phyloP scores from a whole-genome alignment of 2,329 filamentous ascomycete genomes.

The Ophiobolus disseminans region DNA sequence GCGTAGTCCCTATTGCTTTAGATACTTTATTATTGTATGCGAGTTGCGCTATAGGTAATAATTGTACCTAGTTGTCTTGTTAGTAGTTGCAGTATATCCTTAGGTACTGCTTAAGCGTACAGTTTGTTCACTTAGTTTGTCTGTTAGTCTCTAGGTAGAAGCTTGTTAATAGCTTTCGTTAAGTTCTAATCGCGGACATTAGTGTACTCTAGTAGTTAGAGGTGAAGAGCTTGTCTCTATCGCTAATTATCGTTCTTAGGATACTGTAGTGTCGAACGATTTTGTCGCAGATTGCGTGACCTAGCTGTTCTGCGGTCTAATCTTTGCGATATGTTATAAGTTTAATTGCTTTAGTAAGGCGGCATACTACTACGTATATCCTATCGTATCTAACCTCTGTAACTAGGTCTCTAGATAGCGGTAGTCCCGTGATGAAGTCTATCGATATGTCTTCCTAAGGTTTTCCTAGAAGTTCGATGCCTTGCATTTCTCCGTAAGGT shows the following conservation, averaged over 20 bases:
- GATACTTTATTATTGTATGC: too few species aligned
- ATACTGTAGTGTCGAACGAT: background rate
- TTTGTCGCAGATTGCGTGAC: background rate
- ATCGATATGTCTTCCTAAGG: conserved; percentile 13
- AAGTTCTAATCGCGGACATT: too few species aligned
- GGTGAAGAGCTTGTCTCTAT: background rate
- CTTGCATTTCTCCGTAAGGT: conserved; percentile 10
- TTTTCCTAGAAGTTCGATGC: conserved; percentile 5
- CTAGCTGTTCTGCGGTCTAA: background rate
- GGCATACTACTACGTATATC: conserved; percentile 5
- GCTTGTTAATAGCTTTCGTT: too few species aligned
- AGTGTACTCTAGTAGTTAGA: background rate
- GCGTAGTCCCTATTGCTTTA: too few species aligned
- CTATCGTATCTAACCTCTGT: conserved; percentile 1
- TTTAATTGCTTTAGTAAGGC: conserved; percentile 1
- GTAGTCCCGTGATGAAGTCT: conserved; percentile 10
- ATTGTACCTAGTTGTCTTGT: too few species aligned
- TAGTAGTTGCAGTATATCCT: too few species aligned
- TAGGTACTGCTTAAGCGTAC: too few species aligned
- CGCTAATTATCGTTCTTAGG: background rate
- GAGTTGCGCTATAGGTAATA: too few species aligned
- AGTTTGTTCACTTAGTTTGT: too few species aligned
- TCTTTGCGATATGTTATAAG: background rate
- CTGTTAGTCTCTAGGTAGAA: too few species aligned
- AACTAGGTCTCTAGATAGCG: background rate